Percentiles rank a stretch among this genome's conserved stretches.
These are phyloP conservation scores for Capronia epimyces DNA, from an alignment of 2,329 filamentous ascomycete species.

Conservation along the genomic window DNA sequence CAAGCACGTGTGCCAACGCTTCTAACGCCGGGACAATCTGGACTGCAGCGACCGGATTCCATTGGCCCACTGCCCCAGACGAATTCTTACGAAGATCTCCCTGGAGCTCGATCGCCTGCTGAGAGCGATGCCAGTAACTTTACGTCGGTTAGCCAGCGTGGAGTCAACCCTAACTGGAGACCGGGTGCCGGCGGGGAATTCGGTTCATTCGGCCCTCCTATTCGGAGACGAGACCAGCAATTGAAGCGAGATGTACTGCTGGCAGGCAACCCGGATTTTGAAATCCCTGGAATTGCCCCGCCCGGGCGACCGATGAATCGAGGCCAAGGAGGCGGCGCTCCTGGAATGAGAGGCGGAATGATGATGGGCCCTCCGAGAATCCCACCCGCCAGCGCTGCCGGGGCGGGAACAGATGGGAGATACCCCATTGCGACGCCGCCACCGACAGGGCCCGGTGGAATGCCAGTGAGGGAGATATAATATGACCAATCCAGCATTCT, in stretches of 20 bases:
- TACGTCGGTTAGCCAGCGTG: slow-evolving; percentile 82
- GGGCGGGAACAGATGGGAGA: slow-evolving; percentile 12
- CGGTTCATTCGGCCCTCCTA: slow-evolving; percentile 40
- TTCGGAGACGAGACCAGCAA: slow-evolving; percentile 45
- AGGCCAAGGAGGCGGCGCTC: slow-evolving; percentile 12
- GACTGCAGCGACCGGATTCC: slow-evolving; percentile 15
- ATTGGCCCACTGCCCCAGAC: slow-evolving; percentile 15
- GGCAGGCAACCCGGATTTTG: slow-evolving; percentile 79
- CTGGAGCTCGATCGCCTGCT: slow-evolving; percentile 63
- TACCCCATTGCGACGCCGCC: slow-evolving; percentile 16
- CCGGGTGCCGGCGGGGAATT: slow-evolving; percentile 42
- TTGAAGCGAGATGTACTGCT: slow-evolving; percentile 67
- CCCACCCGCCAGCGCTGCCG: slow-evolving; percentile 18
- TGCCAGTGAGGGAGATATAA: slow-evolving; percentile 11
- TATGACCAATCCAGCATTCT: not conserved
- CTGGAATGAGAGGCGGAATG: slow-evolving; percentile 18
- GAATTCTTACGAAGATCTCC: slow-evolving; percentile 57
- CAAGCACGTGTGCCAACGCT: slow-evolving; percentile 33
- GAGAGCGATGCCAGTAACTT: slow-evolving; percentile 78
- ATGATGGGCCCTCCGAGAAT: slow-evolving; percentile 17
- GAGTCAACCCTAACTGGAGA: slow-evolving; percentile 83
- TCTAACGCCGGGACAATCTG: slow-evolving; percentile 35
- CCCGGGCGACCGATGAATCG: slow-evolving; percentile 9
- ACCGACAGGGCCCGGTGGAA: slow-evolving; percentile 6
- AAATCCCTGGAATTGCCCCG: slow-evolving; percentile 50